phyloP scores from a whole-genome alignment of 257 asterid genomes.

The Mentha longifolia region DNA sequence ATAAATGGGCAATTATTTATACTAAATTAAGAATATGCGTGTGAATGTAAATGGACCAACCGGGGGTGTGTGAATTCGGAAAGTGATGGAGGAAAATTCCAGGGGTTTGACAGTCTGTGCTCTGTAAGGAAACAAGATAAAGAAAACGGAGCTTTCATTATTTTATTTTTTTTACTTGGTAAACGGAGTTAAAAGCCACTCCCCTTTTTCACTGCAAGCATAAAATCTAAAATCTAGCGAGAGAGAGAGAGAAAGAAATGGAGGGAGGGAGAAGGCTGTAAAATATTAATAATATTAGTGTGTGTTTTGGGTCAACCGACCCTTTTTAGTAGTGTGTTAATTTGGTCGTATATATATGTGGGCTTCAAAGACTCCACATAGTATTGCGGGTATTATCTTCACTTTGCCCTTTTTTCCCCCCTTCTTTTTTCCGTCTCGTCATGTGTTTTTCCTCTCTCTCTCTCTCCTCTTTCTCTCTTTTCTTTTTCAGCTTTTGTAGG shows the following conservation, averaged over 20 bases:
- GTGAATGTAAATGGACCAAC: background rate
- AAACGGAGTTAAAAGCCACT: background rate
- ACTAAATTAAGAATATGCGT: too few relatives aligned
- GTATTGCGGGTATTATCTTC: conserved; percentile 47
- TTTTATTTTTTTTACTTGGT: background rate
- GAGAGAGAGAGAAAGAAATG: background rate
- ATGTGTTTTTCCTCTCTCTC: conserved; percentile 15
- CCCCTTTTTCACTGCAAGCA: conserved; percentile 40
- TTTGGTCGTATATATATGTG: conserved; percentile 54
- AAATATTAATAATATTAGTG: conserved; percentile 13
- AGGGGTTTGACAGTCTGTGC: conserved; percentile 36
- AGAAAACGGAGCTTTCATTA: conserved; percentile 3
- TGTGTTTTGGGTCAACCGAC: conserved; percentile 49
- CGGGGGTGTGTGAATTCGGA: conserved; percentile 9
- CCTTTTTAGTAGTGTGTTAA: conserved; percentile 28
- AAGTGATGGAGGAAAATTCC: conserved; percentile 28
- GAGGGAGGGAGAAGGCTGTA: too few relatives aligned
- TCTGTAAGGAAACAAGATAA: conserved; percentile 16
- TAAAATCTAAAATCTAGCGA: background rate
- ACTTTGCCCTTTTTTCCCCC: background rate
- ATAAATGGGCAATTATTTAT: too few relatives aligned
- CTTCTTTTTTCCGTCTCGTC: background rate
- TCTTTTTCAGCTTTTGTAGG: conserved; percentile 33
- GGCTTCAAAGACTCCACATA: conserved; percentile 58
- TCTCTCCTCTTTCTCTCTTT: conserved; percentile 27